Evolutionary conservation across 2,329 filamentous ascomycete genomes (phyloP), one percentile per base, ranked within the genome.

Genomic region (Fusarium chlamydosporum): DNA sequence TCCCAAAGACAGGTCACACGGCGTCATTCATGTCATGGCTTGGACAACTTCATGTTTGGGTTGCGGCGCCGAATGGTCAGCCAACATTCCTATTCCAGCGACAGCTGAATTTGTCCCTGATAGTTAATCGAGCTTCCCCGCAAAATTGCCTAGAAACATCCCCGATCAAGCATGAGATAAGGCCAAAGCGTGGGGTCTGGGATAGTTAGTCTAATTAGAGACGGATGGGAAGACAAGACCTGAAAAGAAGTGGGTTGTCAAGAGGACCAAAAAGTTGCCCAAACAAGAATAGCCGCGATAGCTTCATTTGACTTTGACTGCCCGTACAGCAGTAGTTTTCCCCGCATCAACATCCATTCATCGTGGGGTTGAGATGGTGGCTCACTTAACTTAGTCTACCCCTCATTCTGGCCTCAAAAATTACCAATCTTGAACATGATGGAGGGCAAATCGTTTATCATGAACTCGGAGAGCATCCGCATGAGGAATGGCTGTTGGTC

Each of bases 221-320:
- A n/a, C n/a, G 16, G 23, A 45, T 12, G 10, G 23, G 23, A 23
- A 23, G 23, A 23, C n/a, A 23, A 23, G 23, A 23, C n/a, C n/a
- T 50, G 26, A 11, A 26, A 27, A 13, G 20, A 48, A 31, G 51
- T 31, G 58, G 51, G 53, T 45, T 45, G 59, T 8, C 15, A 62
- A 62, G 20, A 47, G 61, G 61, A 34, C 67, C 16, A 56, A 67
- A 70, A 70, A 67, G 27, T 70, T 69, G 18, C 67, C 67, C 35
- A 53, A 65, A 60, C 20, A 20, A 63, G 67, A 31, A 43, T 67
- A 60, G 67, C 33, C 9, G 18, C 4, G 34, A 42, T 45, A 33
- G 50, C 43, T 27, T 48, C 46, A 18, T 4, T 45, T n/a, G 6
- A 23, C 33, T 50, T n/a, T n/a, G n/a, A n/a, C n/a, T n/a, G n/a